Base-by-base conservation (phyloP, 2,329 filamentous ascomycete genomes). In the Elsinoe fawcettii region DNA sequence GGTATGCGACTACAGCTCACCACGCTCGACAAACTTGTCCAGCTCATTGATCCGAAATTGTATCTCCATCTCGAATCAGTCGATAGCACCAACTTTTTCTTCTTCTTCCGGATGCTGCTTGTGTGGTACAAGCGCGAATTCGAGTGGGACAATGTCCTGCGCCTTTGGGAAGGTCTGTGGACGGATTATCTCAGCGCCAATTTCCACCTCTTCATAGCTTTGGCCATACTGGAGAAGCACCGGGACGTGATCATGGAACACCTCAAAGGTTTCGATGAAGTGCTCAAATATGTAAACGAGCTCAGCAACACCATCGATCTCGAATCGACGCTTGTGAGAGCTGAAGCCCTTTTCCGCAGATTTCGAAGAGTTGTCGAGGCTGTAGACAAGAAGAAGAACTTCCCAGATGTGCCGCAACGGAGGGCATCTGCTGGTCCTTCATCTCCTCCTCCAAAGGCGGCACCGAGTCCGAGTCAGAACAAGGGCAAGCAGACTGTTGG, bases 111-210 rank as follows among this genome's bases (percentile, higher is more conserved):
- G 60, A 97, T 97, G 93, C 79, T 99, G 32, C 79, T 99, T 1
- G 93, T 99, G 8, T 99, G 93, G 93, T 99, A 93, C 73, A 99
- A 99, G 77, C 86, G 93, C 49, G 93, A 99, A 72, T 99, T 99
- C 66, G 81, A 84, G 63, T 99, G 92, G 89, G 71, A 80, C 49
- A 90, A 97, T 66, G 83, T 96, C 9, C 75, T 97, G 32, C 82
- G 88, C 16, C 75, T 99, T 3, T 99, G 93, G 93, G 93, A 99
- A 71, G 79, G 82, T 0, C 75, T 97, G 2, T 99, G 95, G 93
- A 97, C 93, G 1, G 93, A 99, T 69, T 93, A 86, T 65, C 73
- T 90, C 60, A 91, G 82, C 66, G 88, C 88, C 64, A 90, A 88
- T 68, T 99, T 97, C 73, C 93, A 97, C 68, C 77, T 99, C 12